These are phyloP conservation scores for Ichthyophthirius multifiliis DNA, from an alignment of 169 alveolate species.

Conservation along the genomic window DNA sequence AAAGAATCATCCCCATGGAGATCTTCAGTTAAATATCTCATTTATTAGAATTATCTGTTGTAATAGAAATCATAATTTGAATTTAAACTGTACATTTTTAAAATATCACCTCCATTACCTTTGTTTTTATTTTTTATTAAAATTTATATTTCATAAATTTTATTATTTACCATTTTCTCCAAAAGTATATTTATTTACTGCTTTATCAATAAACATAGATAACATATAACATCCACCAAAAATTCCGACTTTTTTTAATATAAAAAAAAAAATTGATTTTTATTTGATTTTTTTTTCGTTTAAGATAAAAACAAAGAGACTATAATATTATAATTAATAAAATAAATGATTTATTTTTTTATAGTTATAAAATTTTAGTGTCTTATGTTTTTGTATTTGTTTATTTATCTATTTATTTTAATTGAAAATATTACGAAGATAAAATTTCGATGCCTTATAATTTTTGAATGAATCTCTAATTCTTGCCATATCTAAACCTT, in stretches of 20 bases:
- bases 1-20: conserved; percentile 21
- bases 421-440: neutral
- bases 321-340: too few relatives aligned
- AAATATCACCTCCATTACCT: conserved; percentile 25
- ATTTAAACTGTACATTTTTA: neutral
- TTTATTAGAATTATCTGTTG: conserved; percentile 22
- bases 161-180: conserved; percentile 20
- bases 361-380: too few relatives aligned
- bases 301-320: too few relatives aligned
- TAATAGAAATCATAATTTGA: conserved; percentile 8
- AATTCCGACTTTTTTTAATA: neutral
- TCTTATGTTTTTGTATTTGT: too few relatives aligned
- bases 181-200: conserved; percentile 9
- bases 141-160: too few relatives aligned
- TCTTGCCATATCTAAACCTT: conserved; percentile 8
- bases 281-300: too few relatives aligned
- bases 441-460: conserved; percentile 1
- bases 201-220: neutral
- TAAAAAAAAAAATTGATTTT: too few relatives aligned
- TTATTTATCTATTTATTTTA: neutral
- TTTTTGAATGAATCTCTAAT: conserved; percentile 8
- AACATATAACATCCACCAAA: neutral
- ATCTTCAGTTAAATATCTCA: conserved; percentile 28
- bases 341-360: too few relatives aligned
- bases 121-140: too few relatives aligned